A percentile compares a stretch with the other conserved stretches of the same genome.
These are phyloP conservation scores for Septoria linicola DNA, from an alignment of 2,329 filamentous ascomycete species.

Conservation along the genomic window DNA sequence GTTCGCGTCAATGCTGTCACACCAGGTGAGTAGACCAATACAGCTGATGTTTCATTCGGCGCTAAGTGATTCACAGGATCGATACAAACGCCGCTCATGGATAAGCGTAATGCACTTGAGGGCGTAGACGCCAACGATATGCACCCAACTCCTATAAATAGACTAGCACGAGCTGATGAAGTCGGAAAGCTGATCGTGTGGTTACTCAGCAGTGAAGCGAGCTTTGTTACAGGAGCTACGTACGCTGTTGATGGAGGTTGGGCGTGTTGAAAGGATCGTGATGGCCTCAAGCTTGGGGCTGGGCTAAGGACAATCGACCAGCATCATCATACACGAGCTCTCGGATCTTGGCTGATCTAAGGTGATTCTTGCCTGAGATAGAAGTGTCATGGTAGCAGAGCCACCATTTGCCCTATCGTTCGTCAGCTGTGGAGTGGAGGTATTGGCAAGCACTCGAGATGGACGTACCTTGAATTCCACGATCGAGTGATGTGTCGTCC, in stretches of 20 bases:
- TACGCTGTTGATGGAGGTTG: slow-evolving; percentile 50
- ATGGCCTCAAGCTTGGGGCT: slow-evolving; percentile 23
- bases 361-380: slow-evolving; percentile 65
- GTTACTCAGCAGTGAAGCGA: slow-evolving; percentile 48
- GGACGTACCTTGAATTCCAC: slow-evolving; percentile 60
- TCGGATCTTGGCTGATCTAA: slow-evolving; percentile 71
- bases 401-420: slow-evolving; percentile 59
- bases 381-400: slow-evolving; percentile 75
- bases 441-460: no score
- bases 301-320: slow-evolving; percentile 56
- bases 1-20: slow-evolving; percentile 34
- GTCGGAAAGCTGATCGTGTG: slow-evolving; percentile 45
- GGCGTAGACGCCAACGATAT: slow-evolving; percentile 27
- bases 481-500: slow-evolving; percentile 80
- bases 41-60: no score
- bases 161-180: slow-evolving; percentile 28
- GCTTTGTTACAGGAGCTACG: slow-evolving; percentile 50
- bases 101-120: slow-evolving; percentile 33
- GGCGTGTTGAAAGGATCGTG: slow-evolving; percentile 23
- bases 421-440: neutral
- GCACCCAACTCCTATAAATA: slow-evolving; percentile 28
- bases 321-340: slow-evolving; percentile 71
- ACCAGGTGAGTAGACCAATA: slow-evolving; percentile 23
- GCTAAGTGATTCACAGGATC: slow-evolving; percentile 16
- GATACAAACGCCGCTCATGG: slow-evolving; percentile 33